phyloP scores from a whole-genome alignment of 2,329 filamentous ascomycete genomes.

The Neonectria sp. region DNA sequence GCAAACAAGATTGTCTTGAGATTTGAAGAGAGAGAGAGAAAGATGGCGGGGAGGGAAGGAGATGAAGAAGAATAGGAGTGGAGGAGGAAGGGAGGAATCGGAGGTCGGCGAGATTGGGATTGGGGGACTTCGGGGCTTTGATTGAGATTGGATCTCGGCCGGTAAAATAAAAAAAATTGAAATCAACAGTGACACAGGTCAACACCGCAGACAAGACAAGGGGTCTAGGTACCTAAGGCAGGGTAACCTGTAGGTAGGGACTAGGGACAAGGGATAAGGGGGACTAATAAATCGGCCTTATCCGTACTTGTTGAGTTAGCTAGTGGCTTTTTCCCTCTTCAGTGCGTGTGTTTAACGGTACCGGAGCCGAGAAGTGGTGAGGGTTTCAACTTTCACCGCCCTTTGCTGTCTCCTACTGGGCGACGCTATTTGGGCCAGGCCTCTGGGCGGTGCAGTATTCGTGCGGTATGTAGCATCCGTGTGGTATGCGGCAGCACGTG shows the following conservation, averaged over 20 bases:
- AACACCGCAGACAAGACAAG: constrained; percentile 13
- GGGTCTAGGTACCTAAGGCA: constrained; percentile 8
- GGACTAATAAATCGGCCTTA: constrained; percentile 1
- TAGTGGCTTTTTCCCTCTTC: not conserved
- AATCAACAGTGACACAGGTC: constrained; percentile 24
- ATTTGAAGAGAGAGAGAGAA: constrained; percentile 22
- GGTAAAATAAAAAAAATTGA: constrained; percentile 30
- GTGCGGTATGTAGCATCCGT: not conserved
- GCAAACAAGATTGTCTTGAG: constrained; percentile 21
- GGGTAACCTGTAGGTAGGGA: constrained; percentile 17
- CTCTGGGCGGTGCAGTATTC: constrained; percentile 23
- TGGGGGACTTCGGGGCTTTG: constrained; percentile 34
- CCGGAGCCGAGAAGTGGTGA: not conserved
- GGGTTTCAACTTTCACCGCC: constrained; percentile 44
- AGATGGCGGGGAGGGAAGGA: constrained; percentile 24
- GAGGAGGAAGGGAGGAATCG: constrained; percentile 32
- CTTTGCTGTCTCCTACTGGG: constrained; percentile 40
- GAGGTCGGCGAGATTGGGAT: constrained; percentile 45
- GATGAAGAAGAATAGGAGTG: constrained; percentile 33
- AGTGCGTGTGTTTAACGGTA: not conserved
- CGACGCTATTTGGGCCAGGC: constrained; percentile 35
- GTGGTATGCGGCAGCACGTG: constrained; percentile 2
- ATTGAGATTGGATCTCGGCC: constrained; percentile 41
- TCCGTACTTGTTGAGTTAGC: constrained; percentile 1
- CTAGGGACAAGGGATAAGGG: not conserved